Evolutionary conservation across 441 rosid genomes (phyloP).

Genomic region (Populus trichocarpa): DNA sequence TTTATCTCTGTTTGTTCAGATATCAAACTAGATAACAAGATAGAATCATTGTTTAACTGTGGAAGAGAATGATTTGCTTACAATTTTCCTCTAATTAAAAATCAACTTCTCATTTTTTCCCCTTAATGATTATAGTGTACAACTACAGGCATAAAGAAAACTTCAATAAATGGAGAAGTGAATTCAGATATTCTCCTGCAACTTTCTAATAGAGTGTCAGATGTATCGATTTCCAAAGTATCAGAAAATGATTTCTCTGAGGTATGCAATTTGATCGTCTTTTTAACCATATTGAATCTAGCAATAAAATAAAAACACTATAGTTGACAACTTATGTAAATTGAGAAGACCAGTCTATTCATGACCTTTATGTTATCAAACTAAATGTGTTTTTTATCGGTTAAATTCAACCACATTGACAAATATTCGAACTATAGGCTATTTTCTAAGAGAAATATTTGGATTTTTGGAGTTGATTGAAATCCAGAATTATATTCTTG

Average conservation of each 20-base stretch:
- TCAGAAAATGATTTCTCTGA: slow-evolving; percentile 37
- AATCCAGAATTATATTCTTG: not conserved
- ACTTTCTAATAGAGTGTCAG: slow-evolving; percentile 32
- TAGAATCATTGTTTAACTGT: too few relatives aligned
- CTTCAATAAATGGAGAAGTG: slow-evolving; percentile 14
- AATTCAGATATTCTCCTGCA: slow-evolving; percentile 34
- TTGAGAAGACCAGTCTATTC: not conserved
- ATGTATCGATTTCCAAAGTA: slow-evolving; percentile 33
- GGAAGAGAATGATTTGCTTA: not conserved
- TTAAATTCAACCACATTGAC: not conserved
- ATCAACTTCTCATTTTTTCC: not conserved
- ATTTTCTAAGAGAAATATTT: not conserved
- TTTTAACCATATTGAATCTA: not conserved
- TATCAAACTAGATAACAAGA: too few relatives aligned
- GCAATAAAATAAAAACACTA: not conserved
- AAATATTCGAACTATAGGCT: not conserved
- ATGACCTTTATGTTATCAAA: not conserved
- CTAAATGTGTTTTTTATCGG: not conserved
- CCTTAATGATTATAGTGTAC: not conserved
- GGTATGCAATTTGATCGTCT: slow-evolving; percentile 12
- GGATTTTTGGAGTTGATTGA: not conserved
- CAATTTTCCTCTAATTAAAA: not conserved
- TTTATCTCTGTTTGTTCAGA: too few relatives aligned
- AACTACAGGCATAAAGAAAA: slow-evolving; percentile 39
- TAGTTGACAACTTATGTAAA: not conserved